Evolutionary conservation across 768 basidiomycete species (phyloP), one percentile per base, ranked within the genome.

Genomic region (Lanmaoa pseudosensibilis): DNA sequence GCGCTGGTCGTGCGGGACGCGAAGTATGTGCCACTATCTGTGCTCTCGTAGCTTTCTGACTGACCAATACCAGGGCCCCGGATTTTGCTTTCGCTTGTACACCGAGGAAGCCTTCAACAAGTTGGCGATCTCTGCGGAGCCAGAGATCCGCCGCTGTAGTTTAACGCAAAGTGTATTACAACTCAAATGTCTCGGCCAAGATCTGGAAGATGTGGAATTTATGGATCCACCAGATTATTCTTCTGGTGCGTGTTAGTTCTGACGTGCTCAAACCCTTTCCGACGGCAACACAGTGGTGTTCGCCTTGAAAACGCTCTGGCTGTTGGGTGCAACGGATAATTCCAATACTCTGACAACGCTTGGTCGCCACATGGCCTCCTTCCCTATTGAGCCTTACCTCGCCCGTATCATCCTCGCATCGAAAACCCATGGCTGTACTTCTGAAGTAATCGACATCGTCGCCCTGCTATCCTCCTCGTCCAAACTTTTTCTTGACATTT

Each of bases 1-100:
- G 97, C n/a, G 83, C 94, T 3, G 97, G 97, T 69, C 92, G 97
- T 54, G 97, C 96, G 0, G 97, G 97, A 59, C 92, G 97, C 55
- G 94, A 98, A 74, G 90, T 90, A 65, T 25, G 12, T 34, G 5
- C 12, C 3, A 16, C 43, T 21, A 15, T 38, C 33, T 10, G 18
- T 13, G 16, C 44, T 36, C 47, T 49, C 36, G 21, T 16, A 10
- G 2, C 18, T 23, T 36, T 15, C 32, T 41, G 13, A 53, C 36
- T 61, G 54, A 68, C 40, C 0, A 8, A 36, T 34, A 5, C 18
- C 56, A 92, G 89, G 87, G 91, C 5, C 75, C 79, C 33, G 97
- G 97, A 9, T 77, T 81, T 46, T 99, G 97, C 73, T 99, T 91
- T 74, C 84, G 97, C 23, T 76, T 99, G 13, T 99, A 96, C 74